Evolutionary conservation across 345 rosid species (phyloP).

Genomic region (Anastatica hierochuntica): DNA sequence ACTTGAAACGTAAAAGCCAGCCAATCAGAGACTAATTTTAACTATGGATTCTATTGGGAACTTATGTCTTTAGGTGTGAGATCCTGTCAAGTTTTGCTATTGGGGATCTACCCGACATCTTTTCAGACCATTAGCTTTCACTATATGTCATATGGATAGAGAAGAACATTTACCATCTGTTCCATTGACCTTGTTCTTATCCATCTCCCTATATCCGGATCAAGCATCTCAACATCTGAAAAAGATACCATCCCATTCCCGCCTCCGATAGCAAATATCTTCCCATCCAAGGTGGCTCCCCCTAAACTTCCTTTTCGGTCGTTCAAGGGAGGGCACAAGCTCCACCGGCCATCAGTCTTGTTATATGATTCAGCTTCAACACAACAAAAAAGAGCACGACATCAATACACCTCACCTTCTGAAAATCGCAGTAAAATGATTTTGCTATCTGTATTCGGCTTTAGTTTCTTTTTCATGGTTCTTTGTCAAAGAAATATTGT

Average conservation of each 20-base stretch:
- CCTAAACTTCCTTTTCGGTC: slow-evolving; percentile 52
- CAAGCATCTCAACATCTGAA: slow-evolving; percentile 83
- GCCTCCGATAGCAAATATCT: slow-evolving; percentile 66
- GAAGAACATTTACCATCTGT: slow-evolving; percentile 40
- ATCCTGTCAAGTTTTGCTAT: neutral
- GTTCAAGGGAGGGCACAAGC: slow-evolving; percentile 39
- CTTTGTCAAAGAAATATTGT: neutral
- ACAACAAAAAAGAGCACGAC: slow-evolving; percentile 6
- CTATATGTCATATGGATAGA: slow-evolving; percentile 6
- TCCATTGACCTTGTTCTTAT: slow-evolving; percentile 50
- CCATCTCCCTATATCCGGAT: slow-evolving; percentile 64
- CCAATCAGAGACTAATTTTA: too few species aligned
- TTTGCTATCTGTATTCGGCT: neutral
- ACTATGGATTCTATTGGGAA: too few species aligned
- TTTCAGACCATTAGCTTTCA: slow-evolving; percentile 7
- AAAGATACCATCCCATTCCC: slow-evolving; percentile 39
- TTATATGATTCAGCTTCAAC: slow-evolving; percentile 61
- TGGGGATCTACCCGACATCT: neutral
- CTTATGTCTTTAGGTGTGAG: slow-evolving; percentile 3
- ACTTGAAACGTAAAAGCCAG: too few species aligned
- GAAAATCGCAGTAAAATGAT: slow-evolving; percentile 1
- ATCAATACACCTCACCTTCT: neutral
- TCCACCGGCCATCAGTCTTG: slow-evolving; percentile 45
- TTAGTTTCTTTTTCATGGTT: neutral
- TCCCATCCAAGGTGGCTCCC: slow-evolving; percentile 42